Percentiles rank a stretch among this genome's conserved stretches.
These are phyloP conservation scores for Cyclotella choctawhatcheeana DNA, from an alignment of 108 stramenopile species.

Conservation along the genomic window DNA sequence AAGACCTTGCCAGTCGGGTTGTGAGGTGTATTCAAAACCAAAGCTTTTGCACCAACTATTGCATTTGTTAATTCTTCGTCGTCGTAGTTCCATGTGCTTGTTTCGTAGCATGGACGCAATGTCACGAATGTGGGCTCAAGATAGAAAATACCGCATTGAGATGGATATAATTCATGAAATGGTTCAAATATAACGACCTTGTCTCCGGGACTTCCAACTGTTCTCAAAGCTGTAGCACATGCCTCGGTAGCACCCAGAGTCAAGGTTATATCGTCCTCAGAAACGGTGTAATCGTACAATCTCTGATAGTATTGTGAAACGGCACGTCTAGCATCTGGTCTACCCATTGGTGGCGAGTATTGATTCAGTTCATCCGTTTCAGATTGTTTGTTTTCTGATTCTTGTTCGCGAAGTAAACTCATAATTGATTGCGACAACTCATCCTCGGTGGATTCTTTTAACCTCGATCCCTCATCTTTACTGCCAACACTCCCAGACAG, in stretches of 20 bases:
- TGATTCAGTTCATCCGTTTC: slow-evolving; percentile 67
- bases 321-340: slow-evolving; percentile 56
- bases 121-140: slow-evolving; percentile 65
- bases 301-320: slow-evolving; percentile 62
- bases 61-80: slow-evolving; percentile 57
- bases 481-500: slow-evolving; percentile 50
- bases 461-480: slow-evolving; percentile 20
- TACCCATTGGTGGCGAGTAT: slow-evolving; percentile 75
- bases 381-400: not conserved
- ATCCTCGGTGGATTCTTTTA: slow-evolving; percentile 12
- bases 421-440: slow-evolving; percentile 26
- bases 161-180: slow-evolving; percentile 78
- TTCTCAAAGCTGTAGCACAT: slow-evolving; percentile 66
- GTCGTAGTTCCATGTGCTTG: slow-evolving; percentile 57
- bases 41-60: slow-evolving; percentile 56
- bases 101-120: slow-evolving; percentile 37
- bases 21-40: slow-evolving; percentile 94
- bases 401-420: slow-evolving; percentile 12
- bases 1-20: slow-evolving; percentile 96
- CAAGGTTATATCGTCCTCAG: slow-evolving; percentile 61
- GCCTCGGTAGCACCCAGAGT: slow-evolving; percentile 80
- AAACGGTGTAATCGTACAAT: slow-evolving; percentile 60
- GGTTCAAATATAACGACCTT: slow-evolving; percentile 77
- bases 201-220: slow-evolving; percentile 69
- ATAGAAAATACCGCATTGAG: slow-evolving; percentile 70